A percentile compares a stretch with the other conserved stretches of the same genome.
Conservation (phyloP, 345 rosid species). For the Sonneratia caseolaris region DNA sequence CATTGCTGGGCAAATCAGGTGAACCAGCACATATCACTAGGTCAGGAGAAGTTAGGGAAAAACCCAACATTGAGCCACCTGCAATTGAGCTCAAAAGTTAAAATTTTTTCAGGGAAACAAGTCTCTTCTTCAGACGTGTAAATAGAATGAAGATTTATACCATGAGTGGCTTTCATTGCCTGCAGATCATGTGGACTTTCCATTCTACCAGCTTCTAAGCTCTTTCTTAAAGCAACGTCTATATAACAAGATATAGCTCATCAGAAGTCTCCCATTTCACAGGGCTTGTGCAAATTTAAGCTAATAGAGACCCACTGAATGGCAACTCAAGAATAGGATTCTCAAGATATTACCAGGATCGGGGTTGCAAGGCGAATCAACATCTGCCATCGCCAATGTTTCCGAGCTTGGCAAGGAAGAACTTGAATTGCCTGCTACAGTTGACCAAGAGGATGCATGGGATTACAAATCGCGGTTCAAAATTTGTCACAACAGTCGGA, state of each 20-base stretch:
- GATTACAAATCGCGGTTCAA: not conserved
- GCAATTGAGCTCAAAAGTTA: constrained; percentile 8
- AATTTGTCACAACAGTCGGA: constrained; percentile 2
- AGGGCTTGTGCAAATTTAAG: not conserved
- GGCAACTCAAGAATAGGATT: not conserved
- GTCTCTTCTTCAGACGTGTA: not conserved
- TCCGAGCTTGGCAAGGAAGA: constrained; percentile 13
- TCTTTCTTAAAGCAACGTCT: not conserved
- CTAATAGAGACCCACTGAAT: not conserved
- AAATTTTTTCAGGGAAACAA: not conserved
- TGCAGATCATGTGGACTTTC: not conserved
- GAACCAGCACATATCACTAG: constrained; percentile 64
- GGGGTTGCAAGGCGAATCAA: constrained; percentile 17
- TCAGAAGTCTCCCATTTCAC: not conserved
- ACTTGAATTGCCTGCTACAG: constrained; percentile 16
- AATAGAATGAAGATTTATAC: constrained; percentile 2
- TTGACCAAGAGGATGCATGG: not conserved
- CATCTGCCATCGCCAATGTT: constrained; percentile 24
- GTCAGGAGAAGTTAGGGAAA: constrained; percentile 61
- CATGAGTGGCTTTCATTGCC: not conserved
- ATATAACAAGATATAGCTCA: not conserved
- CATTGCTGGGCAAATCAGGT: constrained; percentile 42
- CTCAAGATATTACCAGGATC: constrained; percentile 21
- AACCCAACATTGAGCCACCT: constrained; percentile 58
- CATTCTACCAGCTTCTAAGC: not conserved